Evolutionary conservation across 345 rosid genomes (phyloP).

Genomic region (Brassica juncea): DNA sequence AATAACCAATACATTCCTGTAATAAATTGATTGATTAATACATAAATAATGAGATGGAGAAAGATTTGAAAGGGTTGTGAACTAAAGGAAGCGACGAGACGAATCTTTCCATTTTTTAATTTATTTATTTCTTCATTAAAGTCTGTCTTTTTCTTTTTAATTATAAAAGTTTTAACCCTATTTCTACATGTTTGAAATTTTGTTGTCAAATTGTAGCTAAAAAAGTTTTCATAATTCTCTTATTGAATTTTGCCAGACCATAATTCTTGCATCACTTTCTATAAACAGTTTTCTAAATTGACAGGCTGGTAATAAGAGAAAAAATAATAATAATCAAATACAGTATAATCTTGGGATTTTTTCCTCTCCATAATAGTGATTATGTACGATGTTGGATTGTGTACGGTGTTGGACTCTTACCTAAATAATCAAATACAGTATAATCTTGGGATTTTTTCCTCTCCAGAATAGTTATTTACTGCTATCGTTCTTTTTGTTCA

Average conservation of each 20-base stretch:
- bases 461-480: neutral
- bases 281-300: neutral
- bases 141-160: slow-evolving; percentile 21
- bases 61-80: slow-evolving; percentile 29
- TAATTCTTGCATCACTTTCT: neutral
- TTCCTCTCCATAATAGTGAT: neutral
- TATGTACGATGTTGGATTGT: neutral
- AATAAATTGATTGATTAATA: neutral
- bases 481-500: neutral
- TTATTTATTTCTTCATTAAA: slow-evolving; percentile 8
- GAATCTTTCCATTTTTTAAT: slow-evolving; percentile 26
- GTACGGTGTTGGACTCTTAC: neutral
- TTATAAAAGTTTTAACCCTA: neutral
- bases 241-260: slow-evolving; percentile 23
- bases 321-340: neutral
- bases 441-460: neutral
- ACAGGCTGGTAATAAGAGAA: neutral
- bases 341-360: neutral
- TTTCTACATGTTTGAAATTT: neutral
- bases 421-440: too few relatives aligned
- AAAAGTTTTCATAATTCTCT: slow-evolving; percentile 3
- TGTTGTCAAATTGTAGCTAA: neutral
- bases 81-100: slow-evolving; percentile 39
- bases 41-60: neutral
- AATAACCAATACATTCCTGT: neutral